phyloP scores from a whole-genome alignment of 2,329 filamentous ascomycete species.

The Fusarium clavum region DNA sequence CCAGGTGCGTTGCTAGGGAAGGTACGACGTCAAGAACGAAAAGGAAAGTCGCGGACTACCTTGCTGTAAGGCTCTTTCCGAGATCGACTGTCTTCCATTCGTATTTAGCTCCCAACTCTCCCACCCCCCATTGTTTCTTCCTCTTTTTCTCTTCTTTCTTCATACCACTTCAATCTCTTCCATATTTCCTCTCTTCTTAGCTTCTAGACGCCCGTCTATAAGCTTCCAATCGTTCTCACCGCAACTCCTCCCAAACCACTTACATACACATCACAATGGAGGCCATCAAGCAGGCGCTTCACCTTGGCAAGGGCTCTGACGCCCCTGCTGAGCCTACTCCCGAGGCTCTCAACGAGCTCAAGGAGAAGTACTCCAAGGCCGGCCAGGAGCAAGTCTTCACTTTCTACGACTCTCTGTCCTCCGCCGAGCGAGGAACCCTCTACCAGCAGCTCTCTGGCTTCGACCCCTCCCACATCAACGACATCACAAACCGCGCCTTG shows the following conservation, averaged over 20 bases:
- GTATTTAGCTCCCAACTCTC: slow-evolving; percentile 39
- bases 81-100: slow-evolving; percentile 32
- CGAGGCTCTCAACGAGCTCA: slow-evolving; percentile 75
- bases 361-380: slow-evolving; percentile 78
- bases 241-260: slow-evolving; percentile 26
- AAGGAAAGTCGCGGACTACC: slow-evolving; percentile 9
- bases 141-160: slow-evolving; percentile 26
- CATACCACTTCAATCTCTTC: slow-evolving; percentile 15
- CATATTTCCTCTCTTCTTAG: slow-evolving; percentile 8
- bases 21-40: slow-evolving; percentile 28
- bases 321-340: slow-evolving; percentile 66
- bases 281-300: slow-evolving; percentile 57
- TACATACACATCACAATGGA: slow-evolving; percentile 53
- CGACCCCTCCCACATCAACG: slow-evolving; percentile 88
- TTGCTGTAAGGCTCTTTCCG: slow-evolving; percentile 32
- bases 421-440: slow-evolving; percentile 79
- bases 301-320: slow-evolving; percentile 49
- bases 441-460: slow-evolving; percentile 85
- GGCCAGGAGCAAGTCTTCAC: slow-evolving; percentile 84
- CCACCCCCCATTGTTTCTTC: slow-evolving; percentile 30
- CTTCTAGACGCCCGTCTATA: slow-evolving; percentile 4
- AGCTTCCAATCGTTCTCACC: slow-evolving; percentile 28
- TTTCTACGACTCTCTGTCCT: slow-evolving; percentile 82
- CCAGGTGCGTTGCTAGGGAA: slow-evolving; percentile 20
- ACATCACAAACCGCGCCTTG: slow-evolving; percentile 83